Evolutionary conservation across 2,329 filamentous ascomycete species (phyloP).

Genomic region (Aspergillus ibericus): DNA sequence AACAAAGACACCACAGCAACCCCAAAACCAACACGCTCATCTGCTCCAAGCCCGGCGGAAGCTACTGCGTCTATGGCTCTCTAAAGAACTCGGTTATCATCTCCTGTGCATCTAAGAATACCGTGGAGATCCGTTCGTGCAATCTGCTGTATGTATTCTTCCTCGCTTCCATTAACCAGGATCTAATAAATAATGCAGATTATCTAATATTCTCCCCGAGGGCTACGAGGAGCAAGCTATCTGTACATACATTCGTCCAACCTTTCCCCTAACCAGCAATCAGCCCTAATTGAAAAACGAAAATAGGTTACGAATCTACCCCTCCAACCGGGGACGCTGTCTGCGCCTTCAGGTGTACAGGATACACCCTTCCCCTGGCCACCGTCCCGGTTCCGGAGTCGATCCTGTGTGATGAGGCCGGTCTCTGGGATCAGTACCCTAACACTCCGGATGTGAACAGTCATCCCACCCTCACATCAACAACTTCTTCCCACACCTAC

Average conservation of each 20-base stretch:
- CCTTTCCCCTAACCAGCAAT: background rate
- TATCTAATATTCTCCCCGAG: slow-evolving; percentile 15
- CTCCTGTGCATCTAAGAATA: slow-evolving; percentile 13
- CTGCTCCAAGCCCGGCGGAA: slow-evolving; percentile 18
- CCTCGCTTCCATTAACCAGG: too few species aligned
- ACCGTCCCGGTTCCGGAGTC: slow-evolving; percentile 16
- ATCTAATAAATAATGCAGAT: slow-evolving; percentile 1
- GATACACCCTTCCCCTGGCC: slow-evolving; percentile 14
- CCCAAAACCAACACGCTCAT: slow-evolving; percentile 17
- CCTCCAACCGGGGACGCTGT: slow-evolving; percentile 20
- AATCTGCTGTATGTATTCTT: slow-evolving; percentile 17
- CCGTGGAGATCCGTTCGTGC: slow-evolving; percentile 19
- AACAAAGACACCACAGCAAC: slow-evolving; percentile 14
- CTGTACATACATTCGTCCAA: slow-evolving; percentile 12
- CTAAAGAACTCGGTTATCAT: slow-evolving; percentile 17
- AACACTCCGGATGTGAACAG: background rate
- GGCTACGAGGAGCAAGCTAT: slow-evolving; percentile 15
- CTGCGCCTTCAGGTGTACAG: slow-evolving; percentile 30
- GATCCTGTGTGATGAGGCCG: slow-evolving; percentile 9
- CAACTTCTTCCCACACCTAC: background rate
- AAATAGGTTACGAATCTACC: slow-evolving; percentile 19
- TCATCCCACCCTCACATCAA: background rate
- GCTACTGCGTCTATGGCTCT: slow-evolving; percentile 21
- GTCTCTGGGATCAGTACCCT: background rate
- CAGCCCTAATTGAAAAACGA: background rate